Evolutionary conservation across 1,284 basidiomycete species (phyloP), one percentile per base, ranked within the genome.

Genomic region (Sanghuangporus weigelae): DNA sequence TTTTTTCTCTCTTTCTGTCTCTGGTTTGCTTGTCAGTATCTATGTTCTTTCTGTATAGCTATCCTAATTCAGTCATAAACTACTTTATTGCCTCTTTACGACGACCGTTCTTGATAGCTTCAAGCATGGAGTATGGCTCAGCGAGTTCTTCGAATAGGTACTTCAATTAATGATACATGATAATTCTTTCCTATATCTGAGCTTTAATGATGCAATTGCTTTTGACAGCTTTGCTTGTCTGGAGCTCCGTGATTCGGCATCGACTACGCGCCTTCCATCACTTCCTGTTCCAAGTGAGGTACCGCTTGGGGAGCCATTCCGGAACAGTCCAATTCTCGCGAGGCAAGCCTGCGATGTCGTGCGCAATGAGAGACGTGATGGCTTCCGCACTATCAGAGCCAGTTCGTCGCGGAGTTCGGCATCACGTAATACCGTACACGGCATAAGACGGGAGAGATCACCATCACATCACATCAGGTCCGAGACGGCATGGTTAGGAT

Each of bases 221-320:
- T 35, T 31, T 35, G 38, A 14, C 54, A 31, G 14, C 23, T n/a
- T 4, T n/a, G 4, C 12, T 56, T 56, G 12, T 56, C 11, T 11
- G 14, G 10, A 14, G 23, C 12, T 59, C 2, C 23, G 10, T 49
- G 10, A 3, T 21, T 6, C 7, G 16, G 10, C 23, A 2, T 26
- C 48, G 2, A 49, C 23, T 11, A 19, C 48, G 23, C 10, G 26
- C 2, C 23, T 44, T 26, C 8, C 7, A 38, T 56, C 39, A 57
- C 35, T 54, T 38, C 39, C 64, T 40, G 56, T 69, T 72, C 71
- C 71, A 69, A 11, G 85, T 88, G 60, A 90, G 73, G 69, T 84
- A 89, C 64, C 83, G 81, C 21, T 76, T 72, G 2, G 90, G 90
- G 46, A 91, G 75, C 86, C 88, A 91, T 11, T 75, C 73, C 0